Percentiles rank a stretch among this genome's conserved stretches.
Conservation (phyloP, 345 rosid genomes). For the Eucalyptus globulus region DNA sequence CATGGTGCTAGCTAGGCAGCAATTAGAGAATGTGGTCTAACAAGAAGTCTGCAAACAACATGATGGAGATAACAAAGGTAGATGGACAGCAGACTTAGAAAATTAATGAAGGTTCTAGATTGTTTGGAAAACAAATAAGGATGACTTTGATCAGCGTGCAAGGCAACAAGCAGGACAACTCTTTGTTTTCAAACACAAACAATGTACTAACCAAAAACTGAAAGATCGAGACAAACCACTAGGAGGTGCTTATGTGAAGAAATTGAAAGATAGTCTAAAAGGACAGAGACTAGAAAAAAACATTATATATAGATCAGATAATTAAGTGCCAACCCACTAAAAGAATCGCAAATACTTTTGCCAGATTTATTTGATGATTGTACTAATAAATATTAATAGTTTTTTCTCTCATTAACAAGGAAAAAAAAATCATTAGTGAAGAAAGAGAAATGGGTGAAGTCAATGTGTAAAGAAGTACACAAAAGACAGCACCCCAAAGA, state of each 20-base stretch:
- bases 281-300: background rate
- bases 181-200: background rate
- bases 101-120: background rate
- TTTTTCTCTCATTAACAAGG: background rate
- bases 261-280: background rate
- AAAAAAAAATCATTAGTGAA: background rate
- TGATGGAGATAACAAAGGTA: background rate
- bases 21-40: background rate
- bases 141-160: background rate
- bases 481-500: background rate
- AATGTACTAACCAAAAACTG: background rate
- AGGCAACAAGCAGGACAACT: background rate
- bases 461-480: background rate
- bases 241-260: background rate
- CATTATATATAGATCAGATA: background rate
- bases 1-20: background rate
- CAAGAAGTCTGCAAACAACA: background rate
- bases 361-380: background rate
- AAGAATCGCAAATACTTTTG: background rate
- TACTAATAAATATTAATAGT: background rate
- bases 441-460: background rate
- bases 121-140: background rate
- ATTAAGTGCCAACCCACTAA: background rate
- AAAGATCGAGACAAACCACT: background rate
- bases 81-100: background rate